phyloP scores from a whole-genome alignment of 106 monocot species.

The Dendrobium officinale region DNA sequence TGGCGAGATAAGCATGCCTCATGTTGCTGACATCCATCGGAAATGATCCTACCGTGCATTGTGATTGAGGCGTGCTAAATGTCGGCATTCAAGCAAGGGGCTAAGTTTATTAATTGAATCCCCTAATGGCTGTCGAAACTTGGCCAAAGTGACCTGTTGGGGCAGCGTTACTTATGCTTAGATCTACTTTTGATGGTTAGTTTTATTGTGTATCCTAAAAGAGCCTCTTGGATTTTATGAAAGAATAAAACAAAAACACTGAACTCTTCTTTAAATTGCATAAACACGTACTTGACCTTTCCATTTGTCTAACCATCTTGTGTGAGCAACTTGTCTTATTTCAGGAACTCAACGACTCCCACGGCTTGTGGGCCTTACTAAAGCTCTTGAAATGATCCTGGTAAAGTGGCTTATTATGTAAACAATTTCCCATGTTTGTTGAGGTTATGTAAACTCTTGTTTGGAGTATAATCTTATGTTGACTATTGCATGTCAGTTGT shows the following conservation, averaged over 20 bases:
- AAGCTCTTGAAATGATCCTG: conserved; percentile 93
- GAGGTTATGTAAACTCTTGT: neutral
- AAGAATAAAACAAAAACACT: neutral
- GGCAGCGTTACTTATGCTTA: neutral
- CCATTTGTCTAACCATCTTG: neutral
- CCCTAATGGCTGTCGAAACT: neutral
- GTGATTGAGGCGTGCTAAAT: neutral
- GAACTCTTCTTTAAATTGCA: neutral
- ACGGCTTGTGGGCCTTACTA: conserved; percentile 77
- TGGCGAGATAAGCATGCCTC: neutral
- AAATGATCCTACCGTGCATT: neutral
- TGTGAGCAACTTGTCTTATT: conserved; percentile 10
- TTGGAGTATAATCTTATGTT: neutral
- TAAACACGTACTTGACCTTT: neutral
- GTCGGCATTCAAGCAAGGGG: neutral
- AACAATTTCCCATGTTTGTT: neutral
- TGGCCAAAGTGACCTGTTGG: neutral
- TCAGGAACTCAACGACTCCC: conserved; percentile 90
- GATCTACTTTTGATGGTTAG: neutral
- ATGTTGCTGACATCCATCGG: neutral
- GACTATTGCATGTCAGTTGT: conserved; percentile 33
- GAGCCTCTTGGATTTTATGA: neutral
- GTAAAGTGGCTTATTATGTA: conserved; percentile 24
- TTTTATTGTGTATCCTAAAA: neutral
- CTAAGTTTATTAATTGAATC: neutral